phyloP scores from a whole-genome alignment of 1,284 basidiomycete species.

The Moniliella sp. region DNA sequence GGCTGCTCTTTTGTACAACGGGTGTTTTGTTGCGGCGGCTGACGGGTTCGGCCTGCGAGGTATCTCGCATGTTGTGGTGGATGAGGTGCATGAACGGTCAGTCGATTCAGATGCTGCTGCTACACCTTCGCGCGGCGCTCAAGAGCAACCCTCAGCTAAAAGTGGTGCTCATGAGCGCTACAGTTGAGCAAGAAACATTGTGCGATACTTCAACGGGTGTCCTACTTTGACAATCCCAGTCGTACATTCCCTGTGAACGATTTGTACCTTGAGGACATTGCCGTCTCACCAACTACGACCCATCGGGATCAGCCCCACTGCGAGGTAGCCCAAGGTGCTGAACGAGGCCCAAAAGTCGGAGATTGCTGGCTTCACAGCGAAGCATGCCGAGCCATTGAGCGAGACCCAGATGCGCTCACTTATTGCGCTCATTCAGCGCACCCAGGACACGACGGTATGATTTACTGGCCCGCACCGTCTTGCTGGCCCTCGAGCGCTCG shows the following conservation, averaged over 20 bases:
- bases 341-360: no score
- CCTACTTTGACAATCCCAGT: constrained; percentile 62
- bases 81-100: constrained; percentile 79
- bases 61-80: constrained; percentile 68
- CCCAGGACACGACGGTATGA: no score
- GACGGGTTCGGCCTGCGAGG: constrained; percentile 42
- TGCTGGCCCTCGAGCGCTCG: no score
- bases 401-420: no score
- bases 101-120: constrained; percentile 71
- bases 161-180: constrained; percentile 41
- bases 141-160: constrained; percentile 51
- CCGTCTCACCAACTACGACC: no score
- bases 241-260: constrained; percentile 27
- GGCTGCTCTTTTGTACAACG: constrained; percentile 73
- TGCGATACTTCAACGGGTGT: constrained; percentile 54
- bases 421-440: no score
- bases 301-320: no score
- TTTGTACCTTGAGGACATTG: constrained; percentile 26
- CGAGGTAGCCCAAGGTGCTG: background rate
- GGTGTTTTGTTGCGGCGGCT: constrained; percentile 67
- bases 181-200: constrained; percentile 13
- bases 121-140: constrained; percentile 60
- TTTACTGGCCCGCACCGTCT: no score
- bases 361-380: no score
- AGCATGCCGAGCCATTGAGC: no score